Conservation (phyloP, 495 filamentous ascomycete species). For the Annulohypoxylon maeteangense region DNA sequence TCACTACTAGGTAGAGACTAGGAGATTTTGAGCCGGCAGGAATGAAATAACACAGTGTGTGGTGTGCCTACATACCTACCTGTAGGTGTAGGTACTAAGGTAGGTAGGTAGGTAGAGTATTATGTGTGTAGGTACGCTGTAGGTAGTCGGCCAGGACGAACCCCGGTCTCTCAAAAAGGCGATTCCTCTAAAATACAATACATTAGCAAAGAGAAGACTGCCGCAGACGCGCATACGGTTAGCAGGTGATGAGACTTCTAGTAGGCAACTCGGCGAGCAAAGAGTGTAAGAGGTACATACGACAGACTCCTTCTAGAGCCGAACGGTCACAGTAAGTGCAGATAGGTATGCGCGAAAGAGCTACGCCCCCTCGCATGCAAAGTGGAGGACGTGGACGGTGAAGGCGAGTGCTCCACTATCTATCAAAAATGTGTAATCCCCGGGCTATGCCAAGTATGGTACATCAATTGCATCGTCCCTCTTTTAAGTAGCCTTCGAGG, state of each 20-base stretch:
- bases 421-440: slow-evolving; percentile 45
- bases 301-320: slow-evolving; percentile 31
- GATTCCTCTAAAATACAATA: slow-evolving; percentile 27
- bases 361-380: slow-evolving; percentile 44
- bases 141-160: slow-evolving; percentile 3
- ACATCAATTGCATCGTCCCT: slow-evolving; percentile 46
- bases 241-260: slow-evolving; percentile 26
- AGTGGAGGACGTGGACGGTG: slow-evolving; percentile 46
- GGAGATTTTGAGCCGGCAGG: slow-evolving; percentile 22
- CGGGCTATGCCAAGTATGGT: slow-evolving; percentile 42
- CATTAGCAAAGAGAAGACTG: slow-evolving; percentile 10
- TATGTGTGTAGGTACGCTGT: too few relatives aligned
- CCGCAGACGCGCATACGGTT: slow-evolving; percentile 35
- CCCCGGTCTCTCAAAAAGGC: slow-evolving; percentile 12
- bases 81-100: too few relatives aligned
- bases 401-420: slow-evolving; percentile 41
- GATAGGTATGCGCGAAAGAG: slow-evolving; percentile 46
- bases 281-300: slow-evolving; percentile 5
- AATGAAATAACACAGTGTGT: slow-evolving; percentile 36
- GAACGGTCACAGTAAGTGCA: slow-evolving; percentile 47
- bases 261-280: slow-evolving; percentile 20
- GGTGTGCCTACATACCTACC: neutral
- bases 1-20: slow-evolving; percentile 21
- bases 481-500: slow-evolving; percentile 44
- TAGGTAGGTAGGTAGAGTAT: too few relatives aligned